A percentile compares a stretch with the other conserved stretches of the same genome.
Conservation (phyloP, 1,139 yeast species). For the Hemisphaericaspora lyxosophila region DNA sequence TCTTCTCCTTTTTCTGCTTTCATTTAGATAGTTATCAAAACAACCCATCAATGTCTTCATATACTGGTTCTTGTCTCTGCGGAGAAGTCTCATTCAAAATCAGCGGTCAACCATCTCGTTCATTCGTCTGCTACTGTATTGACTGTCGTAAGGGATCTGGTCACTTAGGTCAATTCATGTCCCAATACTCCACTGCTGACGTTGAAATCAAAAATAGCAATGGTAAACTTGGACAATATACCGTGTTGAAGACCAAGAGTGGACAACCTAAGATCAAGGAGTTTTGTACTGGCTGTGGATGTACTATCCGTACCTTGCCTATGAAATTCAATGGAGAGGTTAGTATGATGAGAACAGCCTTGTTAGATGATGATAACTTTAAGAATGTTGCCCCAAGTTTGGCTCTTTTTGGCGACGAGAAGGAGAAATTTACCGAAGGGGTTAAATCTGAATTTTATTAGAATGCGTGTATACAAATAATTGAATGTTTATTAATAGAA, state of each 20-base stretch:
- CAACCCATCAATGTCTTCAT: conserved; percentile 6
- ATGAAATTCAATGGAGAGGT: conserved; percentile 20
- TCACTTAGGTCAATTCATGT: conserved; percentile 22
- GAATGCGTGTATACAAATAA: not conserved
- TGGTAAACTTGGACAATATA: conserved; percentile 14
- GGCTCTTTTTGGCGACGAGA: conserved; percentile 11
- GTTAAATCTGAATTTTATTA: conserved; percentile 8
- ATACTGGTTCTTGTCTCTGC: conserved; percentile 21
- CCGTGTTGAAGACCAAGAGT: conserved; percentile 18
- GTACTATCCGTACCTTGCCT: conserved; percentile 22
- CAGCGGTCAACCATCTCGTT: conserved; percentile 14
- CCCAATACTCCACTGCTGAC: conserved; percentile 14
- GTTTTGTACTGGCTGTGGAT: conserved; percentile 24
- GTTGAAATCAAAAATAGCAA: conserved; percentile 16
- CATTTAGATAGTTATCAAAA: not conserved
- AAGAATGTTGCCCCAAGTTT: conserved; percentile 8
- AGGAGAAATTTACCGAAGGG: conserved; percentile 6
- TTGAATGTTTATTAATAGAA: not conserved
- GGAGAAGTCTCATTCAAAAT: conserved; percentile 17
- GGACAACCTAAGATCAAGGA: conserved; percentile 22
- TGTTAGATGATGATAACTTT: conserved; percentile 20
- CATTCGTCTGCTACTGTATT: conserved; percentile 20
- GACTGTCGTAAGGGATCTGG: conserved; percentile 28
- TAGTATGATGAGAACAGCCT: conserved; percentile 19
- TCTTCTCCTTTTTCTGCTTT: not conserved